Percentiles rank a stretch among this genome's conserved stretches.
Evolutionary conservation across 2,329 filamentous ascomycete species (phyloP).

Genomic region (Cordyceps farinosa): DNA sequence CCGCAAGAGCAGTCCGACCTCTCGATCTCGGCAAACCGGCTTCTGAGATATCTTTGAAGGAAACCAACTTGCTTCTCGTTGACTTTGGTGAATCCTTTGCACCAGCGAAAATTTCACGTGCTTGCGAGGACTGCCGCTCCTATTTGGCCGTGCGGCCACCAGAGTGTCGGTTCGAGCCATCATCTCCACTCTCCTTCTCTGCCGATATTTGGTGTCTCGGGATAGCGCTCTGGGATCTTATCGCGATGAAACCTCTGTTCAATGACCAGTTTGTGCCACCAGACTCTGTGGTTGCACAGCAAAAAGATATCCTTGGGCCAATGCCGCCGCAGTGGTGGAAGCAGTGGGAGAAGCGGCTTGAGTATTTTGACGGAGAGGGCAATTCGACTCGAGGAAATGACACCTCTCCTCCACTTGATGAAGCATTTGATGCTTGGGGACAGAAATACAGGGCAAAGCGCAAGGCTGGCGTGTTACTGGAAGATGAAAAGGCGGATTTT

Average conservation of each 20-base stretch:
- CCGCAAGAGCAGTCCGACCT: slow-evolving; percentile 24
- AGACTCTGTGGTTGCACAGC: slow-evolving; percentile 24
- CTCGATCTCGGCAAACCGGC: slow-evolving; percentile 28
- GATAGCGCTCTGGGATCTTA: slow-evolving; percentile 24
- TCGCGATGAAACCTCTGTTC: slow-evolving; percentile 25
- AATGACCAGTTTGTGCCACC: slow-evolving; percentile 21
- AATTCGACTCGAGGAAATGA: slow-evolving; percentile 12
- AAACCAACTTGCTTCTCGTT: slow-evolving; percentile 29
- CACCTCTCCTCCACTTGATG: slow-evolving; percentile 24
- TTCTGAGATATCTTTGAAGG: slow-evolving; percentile 27
- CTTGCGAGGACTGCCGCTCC: slow-evolving; percentile 23
- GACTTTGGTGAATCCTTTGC: slow-evolving; percentile 35
- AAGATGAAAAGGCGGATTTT: slow-evolving; percentile 23
- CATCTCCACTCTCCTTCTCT: slow-evolving; percentile 14
- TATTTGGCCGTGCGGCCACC: slow-evolving; percentile 20
- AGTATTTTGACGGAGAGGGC: slow-evolving; percentile 6
- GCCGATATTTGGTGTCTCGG: slow-evolving; percentile 25
- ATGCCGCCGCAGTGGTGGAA: slow-evolving; percentile 19
- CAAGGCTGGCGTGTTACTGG: slow-evolving; percentile 20
- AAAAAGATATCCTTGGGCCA: slow-evolving; percentile 24
- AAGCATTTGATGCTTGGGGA: slow-evolving; percentile 28
- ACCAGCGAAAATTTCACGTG: slow-evolving; percentile 23
- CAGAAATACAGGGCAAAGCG: slow-evolving; percentile 24
- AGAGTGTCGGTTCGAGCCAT: slow-evolving; percentile 15
- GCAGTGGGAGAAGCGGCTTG: slow-evolving; percentile 14